Base-by-base conservation (phyloP, 768 basidiomycete genomes). In the Hebeloma cylindrosporum region DNA sequence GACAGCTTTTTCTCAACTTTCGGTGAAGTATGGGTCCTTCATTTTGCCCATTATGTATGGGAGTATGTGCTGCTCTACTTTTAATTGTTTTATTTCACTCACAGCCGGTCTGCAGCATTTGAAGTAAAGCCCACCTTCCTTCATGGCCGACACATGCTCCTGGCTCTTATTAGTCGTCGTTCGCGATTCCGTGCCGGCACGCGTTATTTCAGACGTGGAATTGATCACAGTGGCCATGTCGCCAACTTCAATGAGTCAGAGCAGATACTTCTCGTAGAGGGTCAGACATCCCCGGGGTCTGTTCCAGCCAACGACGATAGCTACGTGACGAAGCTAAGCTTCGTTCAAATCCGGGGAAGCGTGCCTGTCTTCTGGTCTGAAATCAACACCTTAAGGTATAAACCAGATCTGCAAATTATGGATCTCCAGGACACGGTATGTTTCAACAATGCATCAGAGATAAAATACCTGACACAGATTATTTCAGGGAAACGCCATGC, bases 211-310 rank as follows among this genome's bases (percentile, higher is more conserved):
- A 80, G 92, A 14, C 84, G 96, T 35, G 96, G 96, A 4, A 77
- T 99, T 54, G 93, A 98, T 63, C 71, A 80, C 14, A 73, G 87
- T 7, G 96, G 94, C 2, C 80, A 97, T 61, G 89, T 90, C 30
- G 92, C 93, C 45, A 99, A 99, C 66, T 98, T 92, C 69, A 96
- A 97, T 62, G 96, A 99, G 66, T 95, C 96, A 5, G 96, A 99
- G 61, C 96, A 98, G 62, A 73, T 99, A 47, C 70, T 95, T 20
- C 73, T 95, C 11, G 75, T 94, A 9, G 88, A 92, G 48, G 74
- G 72, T 36, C 73, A 71, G 35, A 59, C 63, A 29, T 68, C 70
- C 22, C 66, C 66, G 18, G 72, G 71, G 27, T 64, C 66, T 18
- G 64, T 65, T 29, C 65, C 64, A 13, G 59, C 63, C 37, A 56